A percentile compares a stretch with the other conserved stretches of the same genome.
Evolutionary conservation across 1,284 basidiomycete species (phyloP).

Genomic region (Moesziomyces parantarcticus): DNA sequence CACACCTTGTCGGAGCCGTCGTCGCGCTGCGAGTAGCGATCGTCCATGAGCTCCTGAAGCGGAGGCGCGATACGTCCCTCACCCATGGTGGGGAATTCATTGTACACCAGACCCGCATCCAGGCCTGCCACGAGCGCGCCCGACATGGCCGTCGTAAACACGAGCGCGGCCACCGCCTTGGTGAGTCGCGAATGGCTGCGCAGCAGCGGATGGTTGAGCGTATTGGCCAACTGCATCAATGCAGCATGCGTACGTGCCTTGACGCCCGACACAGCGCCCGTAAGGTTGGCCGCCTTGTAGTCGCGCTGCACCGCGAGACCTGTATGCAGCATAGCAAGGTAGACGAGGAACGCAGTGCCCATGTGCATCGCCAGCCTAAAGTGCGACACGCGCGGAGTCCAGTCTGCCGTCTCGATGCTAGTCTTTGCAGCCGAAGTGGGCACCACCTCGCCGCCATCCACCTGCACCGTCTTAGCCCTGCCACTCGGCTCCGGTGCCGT

Average conservation of each 20-base stretch:
- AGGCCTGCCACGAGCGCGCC: constrained; percentile 98
- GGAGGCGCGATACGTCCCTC: constrained; percentile 82
- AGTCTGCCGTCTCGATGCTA: constrained; percentile 38
- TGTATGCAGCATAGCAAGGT: constrained; percentile 87
- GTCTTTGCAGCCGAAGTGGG: constrained; percentile 32
- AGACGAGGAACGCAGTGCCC: constrained; percentile 87
- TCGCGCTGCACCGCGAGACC: constrained; percentile 81
- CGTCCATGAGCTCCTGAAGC: constrained; percentile 79
- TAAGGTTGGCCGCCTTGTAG: constrained; percentile 76
- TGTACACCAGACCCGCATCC: constrained; percentile 95
- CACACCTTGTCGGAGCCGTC: constrained; percentile 72
- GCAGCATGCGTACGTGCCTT: not conserved
- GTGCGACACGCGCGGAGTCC: constrained; percentile 85
- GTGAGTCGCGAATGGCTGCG: constrained; percentile 50
- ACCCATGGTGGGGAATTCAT: constrained; percentile 98
- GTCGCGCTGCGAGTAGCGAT: constrained; percentile 75
- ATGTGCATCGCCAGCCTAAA: constrained; percentile 96
- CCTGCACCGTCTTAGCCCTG: constrained; percentile 21
- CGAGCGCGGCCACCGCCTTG: constrained; percentile 45
- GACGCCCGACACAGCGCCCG: constrained; percentile 48
- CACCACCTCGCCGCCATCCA: constrained; percentile 1
- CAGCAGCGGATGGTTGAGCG: constrained; percentile 46
- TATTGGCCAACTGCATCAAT: constrained; percentile 32
- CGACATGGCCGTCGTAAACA: constrained; percentile 80
- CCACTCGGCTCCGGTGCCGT: constrained; percentile 63